phyloP scores from a whole-genome alignment of 2,329 filamentous ascomycete genomes.

The Colletotrichum sp. region DNA sequence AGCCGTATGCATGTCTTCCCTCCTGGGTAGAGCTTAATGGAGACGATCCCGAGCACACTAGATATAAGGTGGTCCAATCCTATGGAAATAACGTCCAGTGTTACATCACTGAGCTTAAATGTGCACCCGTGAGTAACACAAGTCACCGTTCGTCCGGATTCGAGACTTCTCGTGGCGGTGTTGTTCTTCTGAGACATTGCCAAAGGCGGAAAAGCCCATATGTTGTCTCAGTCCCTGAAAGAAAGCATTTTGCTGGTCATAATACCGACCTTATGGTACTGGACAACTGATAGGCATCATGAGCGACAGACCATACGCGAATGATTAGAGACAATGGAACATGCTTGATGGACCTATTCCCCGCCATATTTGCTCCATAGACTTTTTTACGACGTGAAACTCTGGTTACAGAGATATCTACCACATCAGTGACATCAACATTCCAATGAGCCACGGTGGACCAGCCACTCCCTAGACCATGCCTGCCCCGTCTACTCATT shows the following conservation, averaged over 20 bases:
- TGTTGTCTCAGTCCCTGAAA: background rate
- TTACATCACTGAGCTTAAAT: background rate
- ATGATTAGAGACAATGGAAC: background rate
- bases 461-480: background rate
- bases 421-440: background rate
- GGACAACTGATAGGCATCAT: background rate
- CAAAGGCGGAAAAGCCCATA: background rate
- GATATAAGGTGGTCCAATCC: accelerated
- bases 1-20: accelerated
- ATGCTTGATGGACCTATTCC: accelerated
- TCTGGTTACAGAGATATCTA: background rate
- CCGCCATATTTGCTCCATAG: background rate
- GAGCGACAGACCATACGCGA: background rate
- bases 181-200: background rate
- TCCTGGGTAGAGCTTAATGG: accelerated
- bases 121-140: background rate
- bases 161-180: background rate
- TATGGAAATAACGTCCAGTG: background rate
- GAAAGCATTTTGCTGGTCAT: background rate
- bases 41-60: background rate
- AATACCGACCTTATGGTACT: background rate
- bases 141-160: background rate
- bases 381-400: accelerated
- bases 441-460: background rate
- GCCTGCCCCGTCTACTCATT: background rate